Conservation (phyloP, 192 early-diverging fungal genomes). For the Pilaira anomala region DNA sequence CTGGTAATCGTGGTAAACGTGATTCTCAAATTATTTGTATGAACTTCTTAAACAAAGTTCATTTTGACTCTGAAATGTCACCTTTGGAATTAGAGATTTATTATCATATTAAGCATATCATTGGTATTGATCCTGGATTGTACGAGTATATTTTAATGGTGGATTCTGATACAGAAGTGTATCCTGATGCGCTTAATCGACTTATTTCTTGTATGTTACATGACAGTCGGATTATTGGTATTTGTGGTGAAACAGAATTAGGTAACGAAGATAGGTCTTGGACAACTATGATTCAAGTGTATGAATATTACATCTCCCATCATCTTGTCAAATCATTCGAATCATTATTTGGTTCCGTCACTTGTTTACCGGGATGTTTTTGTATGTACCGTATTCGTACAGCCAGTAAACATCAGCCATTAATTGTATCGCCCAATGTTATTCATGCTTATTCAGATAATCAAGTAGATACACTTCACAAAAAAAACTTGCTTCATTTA, state of each 20-base stretch:
- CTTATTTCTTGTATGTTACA: slow-evolving; percentile 81
- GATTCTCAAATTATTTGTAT: slow-evolving; percentile 85
- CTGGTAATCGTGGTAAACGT: slow-evolving; percentile 85
- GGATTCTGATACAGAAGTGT: slow-evolving; percentile 79
- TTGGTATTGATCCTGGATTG: slow-evolving; percentile 75
- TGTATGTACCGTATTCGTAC: slow-evolving; percentile 97
- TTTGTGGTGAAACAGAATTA: slow-evolving; percentile 96
- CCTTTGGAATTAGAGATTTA: slow-evolving; percentile 79
- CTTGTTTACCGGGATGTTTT: slow-evolving; percentile 98
- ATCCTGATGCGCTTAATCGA: slow-evolving; percentile 81
- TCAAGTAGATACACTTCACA: slow-evolving; percentile 93
- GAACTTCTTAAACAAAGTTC: slow-evolving; percentile 78
- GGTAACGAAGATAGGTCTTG: slow-evolving; percentile 94
- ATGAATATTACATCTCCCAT: slow-evolving; percentile 98
- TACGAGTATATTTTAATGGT: slow-evolving; percentile 81
- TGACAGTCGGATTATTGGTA: slow-evolving; percentile 81
- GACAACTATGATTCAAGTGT: slow-evolving; percentile 98
- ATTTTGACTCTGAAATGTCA: slow-evolving; percentile 75
- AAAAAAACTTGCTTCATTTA: slow-evolving; percentile 96
- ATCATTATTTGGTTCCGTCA: slow-evolving; percentile 94
- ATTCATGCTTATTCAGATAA: slow-evolving; percentile 95
- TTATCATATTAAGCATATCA: slow-evolving; percentile 82
- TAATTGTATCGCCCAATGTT: slow-evolving; percentile 84
- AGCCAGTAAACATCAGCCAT: slow-evolving; percentile 83
- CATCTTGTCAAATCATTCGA: slow-evolving; percentile 97